These are phyloP conservation scores for Moricandia arvensis DNA, from an alignment of 345 rosid species.

Conservation along the genomic window DNA sequence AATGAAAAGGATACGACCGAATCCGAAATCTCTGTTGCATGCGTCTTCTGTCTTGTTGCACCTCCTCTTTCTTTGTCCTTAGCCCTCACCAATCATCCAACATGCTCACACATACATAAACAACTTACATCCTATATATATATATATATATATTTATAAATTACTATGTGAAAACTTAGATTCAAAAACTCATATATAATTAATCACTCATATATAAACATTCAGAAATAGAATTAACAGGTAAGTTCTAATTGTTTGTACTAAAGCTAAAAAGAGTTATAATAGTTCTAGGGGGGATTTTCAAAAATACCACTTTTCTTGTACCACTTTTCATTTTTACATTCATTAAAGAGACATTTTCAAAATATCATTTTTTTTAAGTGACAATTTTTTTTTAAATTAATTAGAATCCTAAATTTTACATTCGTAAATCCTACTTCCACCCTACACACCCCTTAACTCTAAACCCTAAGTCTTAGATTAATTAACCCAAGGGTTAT, in stretches of 20 bases:
- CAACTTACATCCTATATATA: neutral
- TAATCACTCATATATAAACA: neutral
- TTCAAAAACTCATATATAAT: neutral
- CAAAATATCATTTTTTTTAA: too few species aligned
- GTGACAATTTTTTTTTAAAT: too few species aligned
- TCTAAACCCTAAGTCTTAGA: too few species aligned
- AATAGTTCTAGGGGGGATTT: too few species aligned
- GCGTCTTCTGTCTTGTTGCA: conserved; percentile 32
- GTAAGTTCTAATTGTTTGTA: neutral
- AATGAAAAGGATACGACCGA: conserved; percentile 39
- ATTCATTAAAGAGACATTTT: too few species aligned
- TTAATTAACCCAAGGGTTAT: too few species aligned
- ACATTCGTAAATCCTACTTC: too few species aligned
- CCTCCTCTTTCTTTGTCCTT: conserved; percentile 25
- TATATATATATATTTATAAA: neutral
- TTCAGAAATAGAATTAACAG: neutral
- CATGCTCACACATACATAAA: conserved; percentile 20
- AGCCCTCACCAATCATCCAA: conserved; percentile 12
- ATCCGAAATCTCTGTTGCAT: conserved; percentile 30
- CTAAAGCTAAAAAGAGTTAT: neutral
- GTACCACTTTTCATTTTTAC: too few species aligned
- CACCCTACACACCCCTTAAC: too few species aligned
- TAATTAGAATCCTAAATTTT: too few species aligned
- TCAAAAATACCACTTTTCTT: too few species aligned
- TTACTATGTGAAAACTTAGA: neutral